phyloP scores from a whole-genome alignment of 768 basidiomycete genomes.

The Rhodotorula taiwanensis region DNA sequence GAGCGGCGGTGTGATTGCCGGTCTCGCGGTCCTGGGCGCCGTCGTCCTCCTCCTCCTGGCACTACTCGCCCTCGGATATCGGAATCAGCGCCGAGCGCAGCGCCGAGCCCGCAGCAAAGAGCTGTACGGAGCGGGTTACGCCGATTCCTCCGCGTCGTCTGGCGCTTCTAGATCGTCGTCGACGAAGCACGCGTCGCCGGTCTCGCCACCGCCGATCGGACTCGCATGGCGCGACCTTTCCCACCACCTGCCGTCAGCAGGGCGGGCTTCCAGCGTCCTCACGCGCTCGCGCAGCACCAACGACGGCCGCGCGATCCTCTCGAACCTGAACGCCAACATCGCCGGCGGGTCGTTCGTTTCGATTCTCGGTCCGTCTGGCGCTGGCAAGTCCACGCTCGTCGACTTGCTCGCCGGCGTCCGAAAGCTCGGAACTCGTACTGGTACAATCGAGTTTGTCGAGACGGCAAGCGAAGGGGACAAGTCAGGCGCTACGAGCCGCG shows the following conservation, averaged over 20 bases:
- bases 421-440: conserved; percentile 65
- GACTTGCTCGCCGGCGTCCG: conserved; percentile 79
- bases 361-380: conserved; percentile 83
- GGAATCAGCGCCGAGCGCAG: conserved; percentile 59
- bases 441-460: conserved; percentile 53
- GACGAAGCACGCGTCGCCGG: conserved; percentile 43
- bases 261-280: not conserved
- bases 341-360: conserved; percentile 77
- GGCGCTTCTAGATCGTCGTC: not conserved
- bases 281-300: not conserved
- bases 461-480: too few species aligned
- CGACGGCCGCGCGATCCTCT: conserved; percentile 61
- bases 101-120: conserved; percentile 45
- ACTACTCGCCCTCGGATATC: conserved; percentile 59
- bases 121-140: conserved; percentile 41
- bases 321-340: conserved; percentile 63
- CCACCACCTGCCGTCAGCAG: not conserved
- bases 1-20: conserved; percentile 78
- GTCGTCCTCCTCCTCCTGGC: conserved; percentile 57
- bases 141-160: conserved; percentile 49
- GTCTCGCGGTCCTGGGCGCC: conserved; percentile 72
- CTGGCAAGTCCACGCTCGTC: conserved; percentile 57
- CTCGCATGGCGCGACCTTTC: conserved; percentile 14
- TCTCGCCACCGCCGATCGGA: not conserved
- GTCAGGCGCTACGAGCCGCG: not conserved